Conservation (phyloP, 805 yeast genomes). For the Wickerhamomyces hampshirensis region DNA sequence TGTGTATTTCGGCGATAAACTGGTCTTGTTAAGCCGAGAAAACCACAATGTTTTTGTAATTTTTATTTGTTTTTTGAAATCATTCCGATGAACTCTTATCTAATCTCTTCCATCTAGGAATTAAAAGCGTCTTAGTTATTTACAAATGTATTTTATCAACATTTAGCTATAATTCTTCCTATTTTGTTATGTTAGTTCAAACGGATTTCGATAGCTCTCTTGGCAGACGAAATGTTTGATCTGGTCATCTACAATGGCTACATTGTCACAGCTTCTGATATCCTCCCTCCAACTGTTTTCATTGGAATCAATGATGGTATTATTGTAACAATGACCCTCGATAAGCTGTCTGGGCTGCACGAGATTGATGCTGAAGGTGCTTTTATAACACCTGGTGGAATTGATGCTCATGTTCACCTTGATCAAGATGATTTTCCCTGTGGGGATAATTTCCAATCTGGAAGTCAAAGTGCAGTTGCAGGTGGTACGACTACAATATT, state of each 20-base stretch:
- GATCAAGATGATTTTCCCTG: constrained; percentile 38
- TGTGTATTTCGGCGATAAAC: too few species aligned
- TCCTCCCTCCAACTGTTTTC: constrained; percentile 32
- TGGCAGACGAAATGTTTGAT: constrained; percentile 17
- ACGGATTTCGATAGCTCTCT: too few species aligned
- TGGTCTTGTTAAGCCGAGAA: too few species aligned
- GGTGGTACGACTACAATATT: constrained; percentile 49
- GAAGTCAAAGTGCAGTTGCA: constrained; percentile 40
- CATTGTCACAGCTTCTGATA: constrained; percentile 28
- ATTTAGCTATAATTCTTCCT: too few species aligned
- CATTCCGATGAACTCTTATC: too few species aligned
- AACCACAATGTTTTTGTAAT: too few species aligned
- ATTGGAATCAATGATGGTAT: constrained; percentile 38
- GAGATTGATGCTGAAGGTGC: constrained; percentile 44
- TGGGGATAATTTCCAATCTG: constrained; percentile 41
- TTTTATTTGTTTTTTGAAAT: too few species aligned
- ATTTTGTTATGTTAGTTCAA: too few species aligned
- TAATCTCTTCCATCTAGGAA: too few species aligned
- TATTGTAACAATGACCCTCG: constrained; percentile 32
- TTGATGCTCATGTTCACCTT: constrained; percentile 46
- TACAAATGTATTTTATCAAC: too few species aligned
- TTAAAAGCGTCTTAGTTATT: too few species aligned
- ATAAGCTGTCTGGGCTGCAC: constrained; percentile 22
- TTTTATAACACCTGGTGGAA: constrained; percentile 46
- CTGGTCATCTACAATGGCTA: constrained; percentile 28